Conservation (phyloP, 495 filamentous ascomycete species). For the Aspergillus kassunensis region DNA sequence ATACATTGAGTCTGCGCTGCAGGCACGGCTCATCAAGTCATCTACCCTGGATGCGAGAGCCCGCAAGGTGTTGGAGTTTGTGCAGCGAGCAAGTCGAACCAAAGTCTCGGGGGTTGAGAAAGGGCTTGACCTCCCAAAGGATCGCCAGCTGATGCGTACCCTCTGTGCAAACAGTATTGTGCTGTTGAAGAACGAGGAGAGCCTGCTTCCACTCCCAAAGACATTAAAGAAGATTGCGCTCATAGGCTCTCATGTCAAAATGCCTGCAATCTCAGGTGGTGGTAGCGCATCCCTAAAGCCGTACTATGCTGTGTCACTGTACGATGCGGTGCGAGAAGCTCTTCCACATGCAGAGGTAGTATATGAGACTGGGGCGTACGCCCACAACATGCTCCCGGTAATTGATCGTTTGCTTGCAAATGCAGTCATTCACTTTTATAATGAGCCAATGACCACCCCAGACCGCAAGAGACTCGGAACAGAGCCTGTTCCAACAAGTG, state of each 20-base stretch:
- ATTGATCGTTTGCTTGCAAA: slow-evolving; percentile 45
- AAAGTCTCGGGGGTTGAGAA: slow-evolving; percentile 49
- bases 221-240: slow-evolving; percentile 58
- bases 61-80: slow-evolving; percentile 53
- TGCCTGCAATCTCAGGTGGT: slow-evolving; percentile 67
- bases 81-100: slow-evolving; percentile 41
- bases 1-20: slow-evolving; percentile 39
- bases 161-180: slow-evolving; percentile 63
- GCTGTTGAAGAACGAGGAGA: slow-evolving; percentile 68
- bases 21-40: slow-evolving; percentile 54
- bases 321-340: slow-evolving; percentile 55
- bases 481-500: slow-evolving; percentile 44
- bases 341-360: slow-evolving; percentile 47
- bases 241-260: slow-evolving; percentile 72
- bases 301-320: slow-evolving; percentile 65
- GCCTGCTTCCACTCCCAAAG: slow-evolving; percentile 55
- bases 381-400: slow-evolving; percentile 53
- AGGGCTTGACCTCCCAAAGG: slow-evolving; percentile 55
- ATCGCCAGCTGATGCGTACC: slow-evolving; percentile 54
- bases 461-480: slow-evolving; percentile 48
- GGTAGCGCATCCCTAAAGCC: slow-evolving; percentile 73
- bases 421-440: slow-evolving; percentile 51
- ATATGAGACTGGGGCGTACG: slow-evolving; percentile 55
- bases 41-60: slow-evolving; percentile 53
- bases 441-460: slow-evolving; percentile 35